Base-by-base conservation (phyloP, 305 asterid genomes). In the Salvia sclarea region DNA sequence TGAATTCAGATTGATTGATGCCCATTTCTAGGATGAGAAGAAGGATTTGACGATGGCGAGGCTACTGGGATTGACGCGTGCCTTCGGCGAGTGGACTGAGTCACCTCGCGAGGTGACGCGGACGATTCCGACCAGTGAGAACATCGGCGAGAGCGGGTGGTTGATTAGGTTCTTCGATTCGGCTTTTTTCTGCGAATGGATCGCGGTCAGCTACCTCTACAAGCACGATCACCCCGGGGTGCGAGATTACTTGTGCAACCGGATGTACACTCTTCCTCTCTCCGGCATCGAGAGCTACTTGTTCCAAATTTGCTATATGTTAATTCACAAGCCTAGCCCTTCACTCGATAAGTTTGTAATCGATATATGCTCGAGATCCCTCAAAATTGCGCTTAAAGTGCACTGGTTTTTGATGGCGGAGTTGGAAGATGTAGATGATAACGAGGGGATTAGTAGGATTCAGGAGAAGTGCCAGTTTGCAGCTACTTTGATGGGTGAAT, bases 391-490 rank as follows among this genome's bases (percentile, higher is more conserved):
- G 4, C 77, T 91, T 38, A 91, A 91, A 78, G 97, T 91, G 38
- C 92, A 91, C 63, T 91, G 96, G 97, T 86, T 91, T 79, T 75
- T 91, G 83, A 86, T 91, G 91, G 96, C 96, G 52, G 96, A 91
- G 88, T 77, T 91, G 78, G 97, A 91, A 79, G 97, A 91, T 77
- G 78, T 81, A 2, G 97, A 91, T 79, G 97, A 91, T 76, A 91
- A 85, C 72, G 95, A 91, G 54, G 97, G 96, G 63, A 86, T 91
- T 74, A 86, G 92, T 75, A 83, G 96, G 84, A 85, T 91, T 80
- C 96, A 91, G 80, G 97, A 91, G 80, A 91, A 88, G 78, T 91
- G 97, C 75, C 97, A 86, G 86, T 83, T 88, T 76, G 97, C 97
- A 1, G 92, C 95, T 69, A 91, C 97, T 73, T 81, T 91, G 76